phyloP scores from a whole-genome alignment of 345 rosid species.

The Populus simonii region DNA sequence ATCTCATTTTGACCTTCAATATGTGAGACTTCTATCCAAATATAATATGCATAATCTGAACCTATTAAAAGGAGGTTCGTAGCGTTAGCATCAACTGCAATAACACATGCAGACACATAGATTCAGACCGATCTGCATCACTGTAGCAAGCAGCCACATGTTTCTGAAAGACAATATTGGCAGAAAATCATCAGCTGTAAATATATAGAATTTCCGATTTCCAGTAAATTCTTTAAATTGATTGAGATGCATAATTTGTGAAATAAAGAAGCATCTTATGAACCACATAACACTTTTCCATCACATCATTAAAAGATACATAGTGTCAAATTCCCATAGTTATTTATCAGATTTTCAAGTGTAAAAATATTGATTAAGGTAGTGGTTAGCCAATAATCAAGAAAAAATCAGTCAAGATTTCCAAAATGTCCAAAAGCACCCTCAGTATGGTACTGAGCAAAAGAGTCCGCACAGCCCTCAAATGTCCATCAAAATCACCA shows the following conservation, averaged over 20 bases:
- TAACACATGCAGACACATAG: background rate
- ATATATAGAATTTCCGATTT: background rate
- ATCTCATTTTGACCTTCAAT: slow-evolving; percentile 64
- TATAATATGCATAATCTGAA: slow-evolving; percentile 6
- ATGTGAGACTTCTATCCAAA: slow-evolving; percentile 14
- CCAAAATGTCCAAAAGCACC: background rate
- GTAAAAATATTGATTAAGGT: background rate
- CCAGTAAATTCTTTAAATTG: background rate
- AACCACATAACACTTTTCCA: too few species aligned
- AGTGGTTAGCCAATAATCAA: background rate
- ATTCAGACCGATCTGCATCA: background rate
- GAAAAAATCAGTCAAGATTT: background rate
- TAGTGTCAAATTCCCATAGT: background rate
- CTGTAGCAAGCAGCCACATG: background rate
- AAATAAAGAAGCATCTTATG: too few species aligned
- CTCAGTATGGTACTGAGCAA: background rate
- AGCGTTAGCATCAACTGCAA: background rate
- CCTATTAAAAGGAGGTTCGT: background rate
- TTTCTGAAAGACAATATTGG: background rate
- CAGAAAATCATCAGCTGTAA: background rate
- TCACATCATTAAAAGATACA: background rate
- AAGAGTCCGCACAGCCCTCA: background rate
- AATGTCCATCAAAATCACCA: background rate
- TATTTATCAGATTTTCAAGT: background rate
- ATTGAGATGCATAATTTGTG: background rate